These are phyloP conservation scores for Cercophora newfieldiana DNA, from an alignment of 495 filamentous ascomycete species.

Conservation along the genomic window DNA sequence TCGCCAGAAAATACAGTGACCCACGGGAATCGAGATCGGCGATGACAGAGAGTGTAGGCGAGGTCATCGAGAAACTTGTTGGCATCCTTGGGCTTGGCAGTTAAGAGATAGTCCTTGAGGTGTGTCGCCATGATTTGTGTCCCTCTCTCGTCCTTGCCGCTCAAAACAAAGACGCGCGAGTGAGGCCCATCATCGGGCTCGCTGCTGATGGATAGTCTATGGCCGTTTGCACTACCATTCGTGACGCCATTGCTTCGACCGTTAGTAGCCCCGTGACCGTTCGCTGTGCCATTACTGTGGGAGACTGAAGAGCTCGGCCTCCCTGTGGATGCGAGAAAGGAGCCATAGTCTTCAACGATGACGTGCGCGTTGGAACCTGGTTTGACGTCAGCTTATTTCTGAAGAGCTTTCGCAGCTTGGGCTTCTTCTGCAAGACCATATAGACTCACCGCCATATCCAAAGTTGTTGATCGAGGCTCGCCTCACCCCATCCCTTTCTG, in stretches of 20 bases:
- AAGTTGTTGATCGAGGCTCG: constrained; percentile 41
- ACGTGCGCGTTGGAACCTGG: constrained; percentile 43
- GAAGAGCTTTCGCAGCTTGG: no score
- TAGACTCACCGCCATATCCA: constrained; percentile 46
- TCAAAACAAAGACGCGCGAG: constrained; percentile 26
- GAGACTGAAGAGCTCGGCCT: neutral
- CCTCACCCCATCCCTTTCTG: constrained; percentile 11
- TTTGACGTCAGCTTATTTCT: no score
- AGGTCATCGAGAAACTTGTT: constrained; percentile 31
- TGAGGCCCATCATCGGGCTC: neutral
- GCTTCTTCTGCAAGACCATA: no score
- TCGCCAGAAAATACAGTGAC: constrained; percentile 17
- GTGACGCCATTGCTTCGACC: constrained; percentile 15
- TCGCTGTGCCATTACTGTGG: constrained; percentile 8
- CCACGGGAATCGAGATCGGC: constrained; percentile 36
- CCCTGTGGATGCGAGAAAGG: constrained; percentile 16
- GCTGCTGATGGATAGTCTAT: constrained; percentile 13
- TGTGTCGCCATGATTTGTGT: constrained; percentile 24
- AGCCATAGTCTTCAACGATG: constrained; percentile 36
- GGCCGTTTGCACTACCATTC: neutral
- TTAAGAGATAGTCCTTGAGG: constrained; percentile 23
- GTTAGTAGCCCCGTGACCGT: constrained; percentile 9
- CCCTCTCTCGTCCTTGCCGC: constrained; percentile 30
- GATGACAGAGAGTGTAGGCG: constrained; percentile 35
- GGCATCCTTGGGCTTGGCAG: constrained; percentile 13